These are phyloP conservation scores for Schizochytrium sp. DNA, from an alignment of 108 stramenopile genomes.

Conservation along the genomic window DNA sequence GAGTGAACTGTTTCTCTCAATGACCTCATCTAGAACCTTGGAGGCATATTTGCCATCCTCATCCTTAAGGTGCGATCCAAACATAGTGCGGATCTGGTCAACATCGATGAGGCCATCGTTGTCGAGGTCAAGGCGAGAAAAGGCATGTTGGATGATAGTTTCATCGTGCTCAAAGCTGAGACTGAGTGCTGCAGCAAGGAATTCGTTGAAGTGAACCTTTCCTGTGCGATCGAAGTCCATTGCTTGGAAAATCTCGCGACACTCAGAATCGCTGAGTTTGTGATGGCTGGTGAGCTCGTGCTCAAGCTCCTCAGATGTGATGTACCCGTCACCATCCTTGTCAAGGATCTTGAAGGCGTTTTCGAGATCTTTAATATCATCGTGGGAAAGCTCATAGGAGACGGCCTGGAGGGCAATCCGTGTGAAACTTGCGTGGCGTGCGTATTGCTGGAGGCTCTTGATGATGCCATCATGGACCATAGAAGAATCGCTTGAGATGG, in stretches of 20 bases:
- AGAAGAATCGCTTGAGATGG: conserved; percentile 10
- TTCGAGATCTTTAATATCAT: conserved; percentile 68
- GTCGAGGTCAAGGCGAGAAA: conserved; percentile 62
- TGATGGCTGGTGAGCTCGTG: conserved; percentile 47
- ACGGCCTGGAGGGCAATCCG: conserved; percentile 63
- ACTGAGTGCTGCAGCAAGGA: conserved; percentile 65
- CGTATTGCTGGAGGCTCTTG: conserved; percentile 53
- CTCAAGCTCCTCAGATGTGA: conserved; percentile 64
- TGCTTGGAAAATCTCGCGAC: conserved; percentile 21
- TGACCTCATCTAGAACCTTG: conserved; percentile 52
- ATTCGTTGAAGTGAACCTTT: conserved; percentile 66
- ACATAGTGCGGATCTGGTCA: conserved; percentile 48
- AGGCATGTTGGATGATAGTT: conserved; percentile 60
- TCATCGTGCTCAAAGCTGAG: conserved; percentile 52
- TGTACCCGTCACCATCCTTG: conserved; percentile 60
- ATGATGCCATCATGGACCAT: conserved; percentile 64
- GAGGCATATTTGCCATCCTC: conserved; percentile 44
- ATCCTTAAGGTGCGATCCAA: conserved; percentile 61
- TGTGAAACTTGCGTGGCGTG: conserved; percentile 23
- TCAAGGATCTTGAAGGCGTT: conserved; percentile 67
- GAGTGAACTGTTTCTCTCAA: conserved; percentile 16
- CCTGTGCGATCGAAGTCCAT: conserved; percentile 63
- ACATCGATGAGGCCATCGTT: conserved; percentile 60
- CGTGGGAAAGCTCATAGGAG: conserved; percentile 61
- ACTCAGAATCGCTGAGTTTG: neutral